phyloP scores from a whole-genome alignment of 208 protist genomes.

The Angomonas deanei region DNA sequence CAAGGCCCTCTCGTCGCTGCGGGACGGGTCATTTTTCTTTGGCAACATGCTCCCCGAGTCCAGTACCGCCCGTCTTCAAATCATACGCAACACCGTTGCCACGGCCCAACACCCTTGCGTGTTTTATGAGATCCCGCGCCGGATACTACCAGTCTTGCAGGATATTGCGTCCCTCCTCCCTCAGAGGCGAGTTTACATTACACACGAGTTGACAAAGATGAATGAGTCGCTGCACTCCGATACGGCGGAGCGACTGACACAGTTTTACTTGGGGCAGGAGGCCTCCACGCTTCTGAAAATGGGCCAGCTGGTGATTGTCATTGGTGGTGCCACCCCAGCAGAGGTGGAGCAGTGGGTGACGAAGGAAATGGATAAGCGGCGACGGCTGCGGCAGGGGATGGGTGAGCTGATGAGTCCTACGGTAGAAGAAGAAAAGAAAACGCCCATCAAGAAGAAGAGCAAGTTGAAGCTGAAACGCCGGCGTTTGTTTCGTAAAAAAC shows the following conservation, averaged over 20 bases:
- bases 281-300: constrained; percentile 60
- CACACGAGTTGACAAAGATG: constrained; percentile 87
- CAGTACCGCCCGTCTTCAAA: constrained; percentile 51
- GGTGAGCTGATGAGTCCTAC: constrained; percentile 21
- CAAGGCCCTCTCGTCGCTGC: constrained; percentile 16
- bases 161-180: constrained; percentile 77
- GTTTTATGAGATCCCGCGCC: constrained; percentile 86
- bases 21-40: constrained; percentile 85
- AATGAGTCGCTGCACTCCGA: constrained; percentile 87
- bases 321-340: constrained; percentile 55
- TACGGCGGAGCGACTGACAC: constrained; percentile 56
- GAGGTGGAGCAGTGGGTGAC: constrained; percentile 61
- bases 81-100: constrained; percentile 59
- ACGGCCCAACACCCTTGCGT: constrained; percentile 64
- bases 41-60: constrained; percentile 73
- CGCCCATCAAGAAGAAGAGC: not conserved
- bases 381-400: constrained; percentile 42
- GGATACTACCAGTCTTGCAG: constrained; percentile 69
- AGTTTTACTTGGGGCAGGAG: constrained; percentile 74
- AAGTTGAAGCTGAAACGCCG: not conserved
- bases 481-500: too few species aligned
- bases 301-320: constrained; percentile 79
- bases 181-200: constrained; percentile 64
- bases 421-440: constrained; percentile 5
- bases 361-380: constrained; percentile 46